Evolutionary conservation across 306 rosid genomes (phyloP), one percentile per base, ranked within the genome.

Genomic region (Vigna reflexopilosa): DNA sequence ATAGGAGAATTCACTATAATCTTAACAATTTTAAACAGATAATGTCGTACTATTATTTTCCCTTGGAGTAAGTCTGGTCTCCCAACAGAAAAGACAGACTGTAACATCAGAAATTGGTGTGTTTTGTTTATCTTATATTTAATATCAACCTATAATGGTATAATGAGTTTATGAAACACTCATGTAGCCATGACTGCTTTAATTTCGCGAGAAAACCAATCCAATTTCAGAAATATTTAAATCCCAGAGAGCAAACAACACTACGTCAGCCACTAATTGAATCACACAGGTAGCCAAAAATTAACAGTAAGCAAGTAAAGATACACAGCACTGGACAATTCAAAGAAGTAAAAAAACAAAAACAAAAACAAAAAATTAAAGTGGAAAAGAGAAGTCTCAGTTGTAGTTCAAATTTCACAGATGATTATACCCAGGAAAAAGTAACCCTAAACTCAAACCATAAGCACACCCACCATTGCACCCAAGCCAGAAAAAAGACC

Each of bases 351-450:
- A 57, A 44, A 22, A 63, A 73, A 26, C 26, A 1, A 15, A 63
- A 73, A 26, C 26, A 1, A 15, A 34, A 28, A 0, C 13, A 1
- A 40, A 19, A 19, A 6, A 20, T 7, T 3, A 17, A 58, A 72
- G 32, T 19, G 8, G 0, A 16, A 12, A 45, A 17, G 26, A 42
- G 34, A 70, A 68, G 81, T 80, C 83, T 12, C n/a, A 77, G 50
- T 10, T 79, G 63, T 85, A 75, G 56, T 56, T 71, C 76, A 76
- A 61, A 50, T 67, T 66, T 73, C 51, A 59, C 77, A 55, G 49
- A 61, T 22, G 57, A 77, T 70, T 63, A 76, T 82, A 85, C 80
- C 90, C 62, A 67, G 32, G 19, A 74, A 59, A 40, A 5, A 65
- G 20, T 17, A 85, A 67, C 47, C 55, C 59, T 72, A 80, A 72